Percentiles rank a stretch among this genome's conserved stretches.
Evolutionary conservation across 2,329 filamentous ascomycete genomes (phyloP).

Genomic region (Lasiodiplodia theobromae): DNA sequence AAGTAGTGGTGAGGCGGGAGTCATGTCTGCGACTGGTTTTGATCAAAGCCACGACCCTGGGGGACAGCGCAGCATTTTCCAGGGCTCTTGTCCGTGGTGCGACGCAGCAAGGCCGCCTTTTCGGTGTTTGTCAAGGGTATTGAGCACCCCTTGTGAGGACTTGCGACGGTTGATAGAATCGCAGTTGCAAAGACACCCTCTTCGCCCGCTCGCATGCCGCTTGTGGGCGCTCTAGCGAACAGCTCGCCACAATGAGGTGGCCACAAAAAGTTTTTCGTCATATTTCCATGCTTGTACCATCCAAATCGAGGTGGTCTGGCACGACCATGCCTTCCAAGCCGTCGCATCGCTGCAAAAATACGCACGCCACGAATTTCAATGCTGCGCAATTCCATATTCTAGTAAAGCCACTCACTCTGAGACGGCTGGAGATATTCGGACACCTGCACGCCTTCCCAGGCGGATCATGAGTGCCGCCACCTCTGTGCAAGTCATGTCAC

Average conservation of each 20-base stretch:
- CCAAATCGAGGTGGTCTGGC: not conserved
- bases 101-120: not conserved
- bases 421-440: not conserved
- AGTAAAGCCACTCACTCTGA: not conserved
- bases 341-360: not conserved
- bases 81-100: not conserved
- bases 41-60: not conserved
- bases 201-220: not conserved
- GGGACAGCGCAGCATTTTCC: not conserved
- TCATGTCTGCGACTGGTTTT: not conserved
- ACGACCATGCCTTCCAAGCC: not conserved
- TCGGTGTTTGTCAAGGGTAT: not conserved
- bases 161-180: not conserved
- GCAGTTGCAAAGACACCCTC: not conserved
- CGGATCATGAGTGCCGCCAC: not conserved
- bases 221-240: not conserved
- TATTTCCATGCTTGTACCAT: not conserved
- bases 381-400: not conserved
- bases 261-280: not conserved
- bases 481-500: not conserved
- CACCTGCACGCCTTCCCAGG: not conserved
- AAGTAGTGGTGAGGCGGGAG: not conserved
- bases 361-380: not conserved
- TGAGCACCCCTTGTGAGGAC: not conserved
- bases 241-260: not conserved